Percentiles rank a stretch among this genome's conserved stretches.
phyloP scores from a whole-genome alignment of 768 basidiomycete species.

The Pisolithus marmoratus region DNA sequence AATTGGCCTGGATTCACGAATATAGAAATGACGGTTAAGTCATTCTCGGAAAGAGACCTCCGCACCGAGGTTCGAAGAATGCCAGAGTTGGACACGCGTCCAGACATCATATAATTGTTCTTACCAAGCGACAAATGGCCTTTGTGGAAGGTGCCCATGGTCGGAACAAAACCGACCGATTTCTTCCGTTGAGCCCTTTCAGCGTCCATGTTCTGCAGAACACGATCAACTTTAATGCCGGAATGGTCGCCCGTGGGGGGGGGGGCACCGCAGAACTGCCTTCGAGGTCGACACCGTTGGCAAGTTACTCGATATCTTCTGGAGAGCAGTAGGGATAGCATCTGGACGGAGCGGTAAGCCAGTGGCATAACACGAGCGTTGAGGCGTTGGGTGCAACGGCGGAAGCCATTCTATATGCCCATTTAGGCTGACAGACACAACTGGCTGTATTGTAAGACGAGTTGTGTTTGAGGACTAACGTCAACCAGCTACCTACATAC shows the following conservation, averaged over 20 bases:
- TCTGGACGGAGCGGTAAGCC: no score
- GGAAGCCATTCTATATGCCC: no score
- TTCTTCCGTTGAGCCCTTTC: slow-evolving; percentile 49
- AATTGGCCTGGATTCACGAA: slow-evolving; percentile 99
- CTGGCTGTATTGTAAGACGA: no score
- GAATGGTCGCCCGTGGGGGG: slow-evolving; percentile 28
- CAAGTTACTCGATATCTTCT: no score
- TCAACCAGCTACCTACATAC: no score
- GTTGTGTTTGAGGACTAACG: no score
- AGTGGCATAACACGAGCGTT: no score
- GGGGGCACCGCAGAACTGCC: no score
- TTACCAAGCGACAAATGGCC: slow-evolving; percentile 89
- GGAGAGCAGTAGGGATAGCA: no score
- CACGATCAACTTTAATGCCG: slow-evolving; percentile 52
- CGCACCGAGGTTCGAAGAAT: slow-evolving; percentile 46
- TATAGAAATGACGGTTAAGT: slow-evolving; percentile 86
- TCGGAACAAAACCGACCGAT: slow-evolving; percentile 90
- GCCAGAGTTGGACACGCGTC: not conserved
- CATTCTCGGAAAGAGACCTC: slow-evolving; percentile 69
- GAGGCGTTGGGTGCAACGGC: no score
- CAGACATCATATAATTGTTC: slow-evolving; percentile 16
- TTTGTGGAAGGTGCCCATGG: slow-evolving; percentile 95
- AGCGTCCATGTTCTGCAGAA: slow-evolving; percentile 70
- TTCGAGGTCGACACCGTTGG: no score
- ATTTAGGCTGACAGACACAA: no score